Evolutionary conservation across 805 yeast species (phyloP).

Genomic region (Metschnikowia gelsemii): DNA sequence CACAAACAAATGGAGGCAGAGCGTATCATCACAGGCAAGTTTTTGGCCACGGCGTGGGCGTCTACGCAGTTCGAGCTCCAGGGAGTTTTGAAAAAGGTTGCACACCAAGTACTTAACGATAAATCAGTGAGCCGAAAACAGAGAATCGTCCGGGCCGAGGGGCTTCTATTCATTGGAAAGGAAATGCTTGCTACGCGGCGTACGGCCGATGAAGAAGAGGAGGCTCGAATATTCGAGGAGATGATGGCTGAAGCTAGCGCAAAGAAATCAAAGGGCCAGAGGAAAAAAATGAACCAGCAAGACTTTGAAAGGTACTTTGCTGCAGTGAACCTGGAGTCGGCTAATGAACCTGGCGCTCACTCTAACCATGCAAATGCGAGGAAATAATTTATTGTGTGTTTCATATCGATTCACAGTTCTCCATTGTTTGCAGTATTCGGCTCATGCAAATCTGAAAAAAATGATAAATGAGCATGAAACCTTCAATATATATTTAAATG

Average conservation of each 20-base stretch:
- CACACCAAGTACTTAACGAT: conserved; percentile 53
- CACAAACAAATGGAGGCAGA: conserved; percentile 65
- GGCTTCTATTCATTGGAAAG: conserved; percentile 68
- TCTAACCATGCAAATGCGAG: no score
- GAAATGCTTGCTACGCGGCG: conserved; percentile 66
- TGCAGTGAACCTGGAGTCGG: conserved; percentile 12
- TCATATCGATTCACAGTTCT: no score
- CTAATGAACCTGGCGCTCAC: no score
- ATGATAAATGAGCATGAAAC: no score
- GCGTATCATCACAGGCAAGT: conserved; percentile 78
- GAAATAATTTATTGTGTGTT: no score
- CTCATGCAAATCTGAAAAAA: no score
- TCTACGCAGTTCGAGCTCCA: conserved; percentile 87
- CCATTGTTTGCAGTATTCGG: no score
- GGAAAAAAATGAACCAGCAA: conserved; percentile 14
- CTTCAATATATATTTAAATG: no score
- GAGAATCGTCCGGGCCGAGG: conserved; percentile 75
- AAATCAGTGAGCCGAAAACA: conserved; percentile 57
- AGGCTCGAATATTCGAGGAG: conserved; percentile 87
- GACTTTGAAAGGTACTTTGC: conserved; percentile 13
- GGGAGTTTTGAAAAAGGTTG: conserved; percentile 76
- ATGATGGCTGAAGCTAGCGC: conserved; percentile 80
- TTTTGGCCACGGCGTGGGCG: conserved; percentile 93
- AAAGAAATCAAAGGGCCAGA: conserved; percentile 41
- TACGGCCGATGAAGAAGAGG: conserved; percentile 87